Evolutionary conservation across 1,139 yeast species (phyloP), one percentile per base, ranked within the genome.

Genomic region (Saccharomyces hybrid): DNA sequence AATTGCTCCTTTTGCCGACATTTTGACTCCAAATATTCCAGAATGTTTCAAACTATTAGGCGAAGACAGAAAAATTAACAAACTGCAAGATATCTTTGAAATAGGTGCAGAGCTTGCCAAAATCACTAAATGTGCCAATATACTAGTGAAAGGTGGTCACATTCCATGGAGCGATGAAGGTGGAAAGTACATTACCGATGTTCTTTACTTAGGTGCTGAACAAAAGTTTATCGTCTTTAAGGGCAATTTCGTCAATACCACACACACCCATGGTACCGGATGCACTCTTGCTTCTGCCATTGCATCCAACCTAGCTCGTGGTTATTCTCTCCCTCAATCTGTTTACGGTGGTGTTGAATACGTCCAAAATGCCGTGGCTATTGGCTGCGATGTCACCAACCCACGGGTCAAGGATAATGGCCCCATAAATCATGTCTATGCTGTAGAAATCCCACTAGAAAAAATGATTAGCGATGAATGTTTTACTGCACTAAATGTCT

Each of bases 241-340:
- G 58, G 81, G 90, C 5, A 69, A 68, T 1, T 80, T 68, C 60
- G 69, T 83, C 16, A 68, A 72, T 3, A 76, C 88, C 1, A 66
- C 71, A 2, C 80, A 83, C 63, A 83, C 90, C 0, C 97, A 90
- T 68, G 97, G 97, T 9, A 88, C 97, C 1, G 97, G 97, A 0
- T 90, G 97, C 69, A 87, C 97, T 0, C 74, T 90, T 51, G 83
- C 96, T 0, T 84, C 96, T 1, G 78, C 96, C 0, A 84, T 90
- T 61, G 85, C 95, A 0, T 82, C 95, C 1, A 83, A 86, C 61
- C 62, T 88, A 49, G 91, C 96, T 2, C 75, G 74, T 47, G 83
- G 82, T 0, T 59, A 64, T 34, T 42, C 73, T 0, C 63, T 87
- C 8, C 60, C 64, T 1, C 76, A 75, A 3, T 75, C 96, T 0